A percentile compares a stretch with the other conserved stretches of the same genome.
Conservation (phyloP, 345 rosid genomes). For the Lepidium africanum region DNA sequence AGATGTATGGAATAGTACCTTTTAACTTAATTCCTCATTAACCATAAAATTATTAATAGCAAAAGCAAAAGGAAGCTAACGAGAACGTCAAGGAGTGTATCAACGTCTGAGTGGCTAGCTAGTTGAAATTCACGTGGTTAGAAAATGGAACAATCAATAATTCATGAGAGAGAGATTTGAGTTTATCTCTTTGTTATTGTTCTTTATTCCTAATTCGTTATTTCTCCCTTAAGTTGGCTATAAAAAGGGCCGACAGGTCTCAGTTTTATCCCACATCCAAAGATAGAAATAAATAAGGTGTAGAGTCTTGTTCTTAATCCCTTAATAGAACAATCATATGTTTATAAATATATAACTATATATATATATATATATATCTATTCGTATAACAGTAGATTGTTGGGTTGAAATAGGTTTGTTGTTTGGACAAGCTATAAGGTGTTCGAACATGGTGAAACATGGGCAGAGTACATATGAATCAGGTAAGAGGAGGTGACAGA, state of each 20-base stretch:
- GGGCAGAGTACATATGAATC: neutral
- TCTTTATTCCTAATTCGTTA: neutral
- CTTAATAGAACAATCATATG: neutral
- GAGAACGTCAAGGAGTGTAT: neutral
- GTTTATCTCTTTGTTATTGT: neutral
- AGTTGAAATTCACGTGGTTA: constrained; percentile 13
- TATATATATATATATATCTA: too few relatives aligned
- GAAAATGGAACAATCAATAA: constrained; percentile 15
- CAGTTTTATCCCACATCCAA: constrained; percentile 31
- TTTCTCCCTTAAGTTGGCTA: constrained; percentile 16
- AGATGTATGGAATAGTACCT: too few relatives aligned
- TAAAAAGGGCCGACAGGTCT: constrained; percentile 33
- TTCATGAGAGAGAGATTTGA: constrained; percentile 20
- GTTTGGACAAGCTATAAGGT: neutral
- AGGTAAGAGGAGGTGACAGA: constrained; percentile 87
- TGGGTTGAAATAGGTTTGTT: neutral
- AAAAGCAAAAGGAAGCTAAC: neutral
- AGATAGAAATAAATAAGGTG: constrained; percentile 15
- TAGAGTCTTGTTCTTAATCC: constrained; percentile 4
- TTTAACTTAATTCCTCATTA: too few relatives aligned
- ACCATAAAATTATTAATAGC: neutral
- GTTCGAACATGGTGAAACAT: neutral
- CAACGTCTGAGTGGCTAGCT: neutral
- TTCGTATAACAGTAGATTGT: neutral
- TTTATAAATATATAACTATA: neutral